Base-by-base conservation (phyloP, 768 basidiomycete genomes). In the Tricholoma matsutake region DNA sequence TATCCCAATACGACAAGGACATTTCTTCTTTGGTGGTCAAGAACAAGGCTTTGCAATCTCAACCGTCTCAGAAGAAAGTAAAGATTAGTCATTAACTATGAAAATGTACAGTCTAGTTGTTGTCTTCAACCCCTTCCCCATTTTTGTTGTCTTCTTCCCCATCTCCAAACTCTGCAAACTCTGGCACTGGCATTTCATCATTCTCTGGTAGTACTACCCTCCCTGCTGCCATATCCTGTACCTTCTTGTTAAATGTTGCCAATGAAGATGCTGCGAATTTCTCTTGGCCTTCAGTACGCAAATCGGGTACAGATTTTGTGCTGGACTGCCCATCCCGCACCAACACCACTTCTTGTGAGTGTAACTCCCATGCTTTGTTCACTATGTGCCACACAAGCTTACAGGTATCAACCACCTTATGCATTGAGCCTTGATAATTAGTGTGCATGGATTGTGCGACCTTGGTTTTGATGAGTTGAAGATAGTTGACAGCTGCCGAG, bases 381-480 rank as follows among this genome's bases (percentile, higher is more conserved):
- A 66, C 64, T 31, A 75, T 63, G 3, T 62, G 63, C 64, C 59
- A 67, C 0, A 71, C 66, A 0, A 75, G 60, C 1, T 51, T 6
- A 3, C 56, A 54, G 0, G 62, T 67, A 53, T 76, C 54, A 4
- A 61, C 60, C 0, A 49, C 59, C 1, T 29, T 69, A 60, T 78
- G 76, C 0, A 60, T 64, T 11, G 63, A 62, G 0, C 71, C 66
- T 47, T 70, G 68, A 54, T 77, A 75, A 0, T 66, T 41, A 0
- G 65, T 58, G 3, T 56, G 63, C 6, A 76, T 32, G 0, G 69
- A 65, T 11, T 10, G n/a, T 0, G 61, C 49, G 3, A 76, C 69
- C 13, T 68, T 66, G 43, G 73, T 72, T 29, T 72, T 71, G 41
- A 78, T 64, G 0, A 6, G 29, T n/a, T 73, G 68, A 0, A 79